phyloP scores from a whole-genome alignment of 2,329 filamentous ascomycete species.

The Fusarium buxicola region DNA sequence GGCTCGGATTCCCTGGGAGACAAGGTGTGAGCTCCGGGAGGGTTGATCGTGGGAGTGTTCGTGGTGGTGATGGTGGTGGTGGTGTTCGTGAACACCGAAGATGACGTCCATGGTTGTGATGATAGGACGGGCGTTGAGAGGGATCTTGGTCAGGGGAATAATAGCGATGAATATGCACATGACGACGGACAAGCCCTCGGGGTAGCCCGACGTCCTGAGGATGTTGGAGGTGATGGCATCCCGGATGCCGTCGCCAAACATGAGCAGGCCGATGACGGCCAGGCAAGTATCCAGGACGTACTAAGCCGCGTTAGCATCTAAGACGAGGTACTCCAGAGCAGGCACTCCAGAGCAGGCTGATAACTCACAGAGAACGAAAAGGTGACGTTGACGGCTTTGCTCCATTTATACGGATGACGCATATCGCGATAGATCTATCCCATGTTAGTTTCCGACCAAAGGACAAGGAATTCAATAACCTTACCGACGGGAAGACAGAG shows the following conservation, averaged over 20 bases:
- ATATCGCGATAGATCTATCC: conserved; percentile 70
- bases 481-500: conserved; percentile 81
- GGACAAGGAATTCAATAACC: conserved; percentile 11
- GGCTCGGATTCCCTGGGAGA: conserved; percentile 62
- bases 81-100: conserved; percentile 72
- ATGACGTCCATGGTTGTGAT: conserved; percentile 86
- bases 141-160: conserved; percentile 96
- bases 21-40: conserved; percentile 54
- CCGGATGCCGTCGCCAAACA: conserved; percentile 91
- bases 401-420: conserved; percentile 84
- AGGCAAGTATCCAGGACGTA: conserved; percentile 85
- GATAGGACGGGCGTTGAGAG: conserved; percentile 88
- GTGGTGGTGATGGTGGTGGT: conserved; percentile 52
- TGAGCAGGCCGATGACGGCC: conserved; percentile 85
- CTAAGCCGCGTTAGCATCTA: conserved; percentile 51
- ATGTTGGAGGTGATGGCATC: conserved; percentile 95
- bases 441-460: conserved; percentile 5
- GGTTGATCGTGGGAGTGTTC: conserved; percentile 42
- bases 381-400: conserved; percentile 78
- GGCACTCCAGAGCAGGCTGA: background rate
- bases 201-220: conserved; percentile 79
- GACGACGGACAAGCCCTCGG: conserved; percentile 76
- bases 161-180: conserved; percentile 90
- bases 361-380: conserved; percentile 82
- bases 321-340: too few relatives aligned